A percentile compares a stretch with the other conserved stretches of the same genome.
phyloP scores from a whole-genome alignment of 768 basidiomycete genomes.

The Podaxis carcinomalis region DNA sequence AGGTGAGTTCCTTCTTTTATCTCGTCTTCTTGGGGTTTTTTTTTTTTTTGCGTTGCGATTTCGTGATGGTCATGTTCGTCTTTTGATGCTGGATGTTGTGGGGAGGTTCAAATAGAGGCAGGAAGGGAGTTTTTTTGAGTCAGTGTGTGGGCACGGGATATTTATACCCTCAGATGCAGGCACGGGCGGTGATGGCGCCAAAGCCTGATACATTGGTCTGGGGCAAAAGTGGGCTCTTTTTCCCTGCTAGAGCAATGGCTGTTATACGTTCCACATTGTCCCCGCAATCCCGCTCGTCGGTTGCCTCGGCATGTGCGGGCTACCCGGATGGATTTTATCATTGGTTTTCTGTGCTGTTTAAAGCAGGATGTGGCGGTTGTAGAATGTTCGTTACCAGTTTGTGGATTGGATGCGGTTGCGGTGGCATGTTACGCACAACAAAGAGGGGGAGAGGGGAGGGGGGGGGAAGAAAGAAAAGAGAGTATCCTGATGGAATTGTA shows the following conservation, averaged over 20 bases:
- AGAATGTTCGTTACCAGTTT: no score
- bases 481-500: neutral
- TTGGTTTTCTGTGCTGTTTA: neutral
- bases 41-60: neutral
- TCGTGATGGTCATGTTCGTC: no score
- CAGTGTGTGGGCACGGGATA: neutral
- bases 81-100: neutral
- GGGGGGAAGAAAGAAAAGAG: neutral
- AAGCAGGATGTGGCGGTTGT: no score
- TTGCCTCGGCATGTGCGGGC: neutral
- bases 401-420: no score
- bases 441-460: neutral
- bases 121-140: neutral
- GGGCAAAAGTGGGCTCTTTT: neutral
- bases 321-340: neutral
- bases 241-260: neutral
- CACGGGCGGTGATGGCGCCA: neutral
- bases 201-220: neutral
- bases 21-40: neutral
- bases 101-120: neutral
- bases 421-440: no score
- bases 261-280: neutral
- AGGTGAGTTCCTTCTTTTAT: conserved; percentile 41
- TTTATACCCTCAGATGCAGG: neutral
- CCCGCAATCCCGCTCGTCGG: neutral